A percentile compares a stretch with the other conserved stretches of the same genome.
Evolutionary conservation across 176 grass and related monocot species (phyloP).

Genomic region (Areca catechu): DNA sequence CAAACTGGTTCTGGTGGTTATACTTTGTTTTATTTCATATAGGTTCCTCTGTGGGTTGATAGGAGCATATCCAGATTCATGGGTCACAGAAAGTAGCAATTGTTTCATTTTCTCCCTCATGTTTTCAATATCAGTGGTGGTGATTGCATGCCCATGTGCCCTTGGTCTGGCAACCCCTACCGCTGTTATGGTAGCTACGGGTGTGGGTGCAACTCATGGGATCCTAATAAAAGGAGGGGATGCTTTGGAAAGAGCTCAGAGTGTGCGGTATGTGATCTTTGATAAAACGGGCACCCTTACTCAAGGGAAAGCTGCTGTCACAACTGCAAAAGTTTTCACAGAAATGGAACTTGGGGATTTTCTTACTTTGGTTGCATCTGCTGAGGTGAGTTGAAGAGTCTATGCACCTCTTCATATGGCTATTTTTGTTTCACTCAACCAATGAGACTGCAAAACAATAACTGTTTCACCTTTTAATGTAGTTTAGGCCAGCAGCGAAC

Average conservation of each 20-base stretch:
- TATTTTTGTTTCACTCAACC: not conserved
- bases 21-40: slow-evolving; percentile 15
- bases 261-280: slow-evolving; percentile 75
- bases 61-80: slow-evolving; percentile 82
- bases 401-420: not conserved
- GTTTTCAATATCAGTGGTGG: slow-evolving; percentile 96
- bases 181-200: slow-evolving; percentile 97
- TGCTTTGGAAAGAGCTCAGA: slow-evolving; percentile 84
- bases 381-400: slow-evolving; percentile 55
- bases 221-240: slow-evolving; percentile 93
- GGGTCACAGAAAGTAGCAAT: slow-evolving; percentile 69
- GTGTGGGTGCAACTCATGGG: slow-evolving; percentile 86
- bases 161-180: slow-evolving; percentile 97
- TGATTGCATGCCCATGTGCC: slow-evolving; percentile 95
- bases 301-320: slow-evolving; percentile 92
- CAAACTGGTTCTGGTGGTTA: not conserved
- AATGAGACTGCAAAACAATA: too few relatives aligned
- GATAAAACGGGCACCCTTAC: slow-evolving; percentile 96
- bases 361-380: slow-evolving; percentile 83
- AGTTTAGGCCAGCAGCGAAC: slow-evolving; percentile 91
- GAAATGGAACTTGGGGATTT: slow-evolving; percentile 94
- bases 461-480: slow-evolving; percentile 31
- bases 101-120: slow-evolving; percentile 97
- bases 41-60: slow-evolving; percentile 92
- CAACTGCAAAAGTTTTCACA: slow-evolving; percentile 66